Evolutionary conservation across 441 rosid genomes (phyloP), one percentile per base, ranked within the genome.

Genomic region (Adansonia madagascariensis): DNA sequence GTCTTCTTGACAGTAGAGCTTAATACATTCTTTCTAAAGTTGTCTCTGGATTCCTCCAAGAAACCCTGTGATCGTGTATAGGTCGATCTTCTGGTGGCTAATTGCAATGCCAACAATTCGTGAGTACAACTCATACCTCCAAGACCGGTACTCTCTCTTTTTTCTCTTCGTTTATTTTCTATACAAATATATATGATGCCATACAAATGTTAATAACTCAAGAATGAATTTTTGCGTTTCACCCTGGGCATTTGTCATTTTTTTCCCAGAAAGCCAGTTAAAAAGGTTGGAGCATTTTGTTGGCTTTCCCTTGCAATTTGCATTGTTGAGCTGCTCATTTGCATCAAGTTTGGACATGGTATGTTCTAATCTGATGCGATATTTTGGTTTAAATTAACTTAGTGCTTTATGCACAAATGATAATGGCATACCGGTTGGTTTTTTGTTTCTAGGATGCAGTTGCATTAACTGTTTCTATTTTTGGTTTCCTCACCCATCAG

Each of bases 281-380:
- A 97, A 80, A 94, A 97, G 85, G 97, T 97, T 2, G 99, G 99
- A 77, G 89, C 99, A n/a, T 94, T 94, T 82, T 95, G 98, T 74
- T 97, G 99, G 99, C 93, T 97, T 67, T 97, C 99, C 1, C 83
- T 97, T 52, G 99, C 98, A 12, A 92, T 97, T 55, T 94, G 98
- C 91, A 97, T 94, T 10, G 86, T 97, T 18, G 99, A 97, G 82
- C 99, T 97, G 81, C 97, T 94, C 71, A 92, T 93, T 78, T 97
- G 98, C 84, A 94, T 94, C 88, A 97, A 97, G 84, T 97, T 94
- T 87, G 99, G 99, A 66, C 94, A 86, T 80, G 99, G 99, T 97
- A 85, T 43, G 77, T 66, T 76, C 68, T 44, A 55, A 69, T 10
- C 0, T 2, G 4, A 18, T 76, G 3, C 24, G 43, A 22, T 53